Conservation (phyloP, 2,329 filamentous ascomycete species). For the Aspergillus sp. region DNA sequence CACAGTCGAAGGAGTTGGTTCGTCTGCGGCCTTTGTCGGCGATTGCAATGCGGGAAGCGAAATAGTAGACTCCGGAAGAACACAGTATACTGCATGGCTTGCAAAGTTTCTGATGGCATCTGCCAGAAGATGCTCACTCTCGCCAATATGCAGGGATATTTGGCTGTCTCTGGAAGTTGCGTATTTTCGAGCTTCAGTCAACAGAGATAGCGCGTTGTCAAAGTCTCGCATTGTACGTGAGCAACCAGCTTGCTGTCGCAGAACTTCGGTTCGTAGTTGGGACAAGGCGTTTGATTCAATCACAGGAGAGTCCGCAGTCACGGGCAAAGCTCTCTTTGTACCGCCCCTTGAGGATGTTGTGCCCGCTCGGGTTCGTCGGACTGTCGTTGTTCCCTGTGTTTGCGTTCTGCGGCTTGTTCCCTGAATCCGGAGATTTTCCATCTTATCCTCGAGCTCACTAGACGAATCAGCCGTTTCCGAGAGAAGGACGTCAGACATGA, state of each 20-base stretch:
- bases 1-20: constrained; percentile 27
- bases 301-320: constrained; percentile 12
- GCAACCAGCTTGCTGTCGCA: constrained; percentile 48
- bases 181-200: constrained; percentile 37
- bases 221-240: constrained; percentile 48
- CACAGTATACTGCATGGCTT: constrained; percentile 78
- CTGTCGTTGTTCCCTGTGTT: constrained; percentile 16
- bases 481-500: constrained; percentile 38
- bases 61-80: constrained; percentile 87
- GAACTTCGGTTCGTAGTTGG: constrained; percentile 44
- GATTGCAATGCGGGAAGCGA: constrained; percentile 68
- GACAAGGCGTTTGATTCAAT: constrained; percentile 36
- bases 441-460: constrained; percentile 34
- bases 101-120: constrained; percentile 53
- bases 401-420: constrained; percentile 18
- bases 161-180: constrained; percentile 52
- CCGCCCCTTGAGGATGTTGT: constrained; percentile 15
- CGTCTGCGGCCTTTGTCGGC: constrained; percentile 27
- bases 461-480: constrained; percentile 25
- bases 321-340: constrained; percentile 13
- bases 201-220: constrained; percentile 51
- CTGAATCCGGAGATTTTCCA: constrained; percentile 38
- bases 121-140: constrained; percentile 32
- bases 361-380: constrained; percentile 26
- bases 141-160: constrained; percentile 46